Evolutionary conservation across 495 filamentous ascomycete genomes (phyloP).

Genomic region (Rostrohypoxylon terebratum): DNA sequence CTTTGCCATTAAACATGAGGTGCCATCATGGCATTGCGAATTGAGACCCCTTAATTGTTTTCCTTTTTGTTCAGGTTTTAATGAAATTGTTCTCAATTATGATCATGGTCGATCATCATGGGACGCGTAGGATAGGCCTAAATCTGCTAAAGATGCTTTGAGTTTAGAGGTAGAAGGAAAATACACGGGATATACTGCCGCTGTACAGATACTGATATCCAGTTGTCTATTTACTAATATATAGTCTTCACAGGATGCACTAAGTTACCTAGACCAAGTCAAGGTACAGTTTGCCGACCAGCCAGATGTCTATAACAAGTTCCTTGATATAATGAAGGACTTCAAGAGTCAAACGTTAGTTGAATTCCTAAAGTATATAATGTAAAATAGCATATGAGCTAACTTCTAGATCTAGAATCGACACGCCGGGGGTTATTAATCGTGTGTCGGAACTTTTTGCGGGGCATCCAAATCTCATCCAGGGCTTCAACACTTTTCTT

Average conservation of each 20-base stretch:
- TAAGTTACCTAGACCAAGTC: slow-evolving; percentile 98
- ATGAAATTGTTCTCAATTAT: background rate
- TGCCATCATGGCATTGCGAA: background rate
- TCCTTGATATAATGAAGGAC: slow-evolving; percentile 99
- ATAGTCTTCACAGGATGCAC: slow-evolving; percentile 74
- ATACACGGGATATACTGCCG: background rate
- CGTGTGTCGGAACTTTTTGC: slow-evolving; percentile 97
- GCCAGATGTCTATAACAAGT: slow-evolving; percentile 97
- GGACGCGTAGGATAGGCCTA: background rate
- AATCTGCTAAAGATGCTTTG: background rate
- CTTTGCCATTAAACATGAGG: background rate
- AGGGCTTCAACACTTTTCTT: slow-evolving; percentile 98
- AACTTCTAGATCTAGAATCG: slow-evolving; percentile 71
- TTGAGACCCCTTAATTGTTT: background rate
- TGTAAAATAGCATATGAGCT: slow-evolving; percentile 1
- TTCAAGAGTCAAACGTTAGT: slow-evolving; percentile 97
- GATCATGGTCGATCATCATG: background rate
- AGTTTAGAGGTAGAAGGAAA: too few species aligned
- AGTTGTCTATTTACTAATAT: slow-evolving; percentile 42
- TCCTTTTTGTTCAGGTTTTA: background rate
- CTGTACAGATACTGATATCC: slow-evolving; percentile 2
- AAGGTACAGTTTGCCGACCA: slow-evolving; percentile 98
- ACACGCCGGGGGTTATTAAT: slow-evolving; percentile 97
- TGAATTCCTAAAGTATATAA: background rate
- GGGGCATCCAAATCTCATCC: slow-evolving; percentile 95